These are phyloP conservation scores for Iris macrosiphon DNA, from an alignment of 106 monocot genomes.

Conservation along the genomic window DNA sequence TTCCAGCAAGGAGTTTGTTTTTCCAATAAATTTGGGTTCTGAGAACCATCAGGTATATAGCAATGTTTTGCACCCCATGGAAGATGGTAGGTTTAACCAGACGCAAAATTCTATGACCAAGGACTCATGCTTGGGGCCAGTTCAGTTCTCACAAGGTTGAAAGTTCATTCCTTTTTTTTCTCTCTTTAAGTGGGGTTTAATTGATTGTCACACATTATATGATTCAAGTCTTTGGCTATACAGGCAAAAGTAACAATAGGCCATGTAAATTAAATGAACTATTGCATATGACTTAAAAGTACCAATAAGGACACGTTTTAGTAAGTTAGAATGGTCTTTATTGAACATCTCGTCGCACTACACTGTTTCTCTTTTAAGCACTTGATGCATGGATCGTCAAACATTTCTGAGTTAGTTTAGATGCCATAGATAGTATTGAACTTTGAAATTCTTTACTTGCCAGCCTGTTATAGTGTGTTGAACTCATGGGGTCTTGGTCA, in stretches of 20 bases:
- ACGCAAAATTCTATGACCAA: conserved; percentile 7
- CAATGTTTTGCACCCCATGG: conserved; percentile 11
- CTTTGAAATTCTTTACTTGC: background rate
- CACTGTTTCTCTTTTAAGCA: background rate
- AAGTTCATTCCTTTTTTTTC: background rate
- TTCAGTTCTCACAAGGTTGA: conserved; percentile 29
- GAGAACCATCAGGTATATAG: conserved; percentile 14
- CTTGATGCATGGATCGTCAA: background rate
- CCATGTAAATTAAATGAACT: background rate
- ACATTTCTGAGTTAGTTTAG: background rate
- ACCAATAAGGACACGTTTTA: background rate
- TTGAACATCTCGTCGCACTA: no score
- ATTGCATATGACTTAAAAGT: background rate
- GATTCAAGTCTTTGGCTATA: no score
- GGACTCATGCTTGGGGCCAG: conserved; percentile 9
- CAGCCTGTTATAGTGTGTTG: background rate
- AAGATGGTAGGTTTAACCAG: conserved; percentile 30
- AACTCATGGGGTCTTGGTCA: no score
- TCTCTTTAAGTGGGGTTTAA: background rate
- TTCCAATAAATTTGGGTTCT: conserved; percentile 9
- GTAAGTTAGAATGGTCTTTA: background rate
- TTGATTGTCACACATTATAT: background rate
- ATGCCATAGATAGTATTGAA: background rate
- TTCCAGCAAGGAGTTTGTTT: conserved; percentile 23
- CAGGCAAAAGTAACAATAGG: no score